Conservation (phyloP, 75 land plant genomes). For the Chamaecyparis obtusa region DNA sequence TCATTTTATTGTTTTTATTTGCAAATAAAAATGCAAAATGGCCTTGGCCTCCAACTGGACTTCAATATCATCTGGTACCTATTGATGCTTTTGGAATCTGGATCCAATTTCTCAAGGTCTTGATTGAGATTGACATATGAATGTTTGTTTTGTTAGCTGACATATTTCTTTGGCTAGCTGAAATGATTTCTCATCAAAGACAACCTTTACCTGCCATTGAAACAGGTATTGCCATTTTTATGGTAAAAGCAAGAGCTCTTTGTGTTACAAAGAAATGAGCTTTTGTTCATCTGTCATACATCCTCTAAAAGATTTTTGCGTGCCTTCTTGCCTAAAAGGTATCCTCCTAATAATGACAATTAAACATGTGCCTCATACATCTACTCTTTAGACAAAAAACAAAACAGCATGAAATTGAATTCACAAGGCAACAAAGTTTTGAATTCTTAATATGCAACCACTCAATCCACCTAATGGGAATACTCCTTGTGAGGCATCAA, state of each 20-base stretch:
- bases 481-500: too few species aligned
- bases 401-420: too few species aligned
- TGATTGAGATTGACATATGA: background rate
- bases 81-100: background rate
- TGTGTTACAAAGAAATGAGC: background rate
- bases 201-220: background rate
- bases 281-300: background rate
- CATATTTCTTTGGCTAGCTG: background rate
- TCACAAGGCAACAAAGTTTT: too few species aligned
- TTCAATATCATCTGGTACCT: background rate
- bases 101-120: background rate
- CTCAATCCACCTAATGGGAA: too few species aligned
- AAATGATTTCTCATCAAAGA: background rate
- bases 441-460: too few species aligned
- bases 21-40: background rate
- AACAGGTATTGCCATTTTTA: background rate
- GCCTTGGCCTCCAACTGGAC: background rate
- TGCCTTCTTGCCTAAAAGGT: background rate
- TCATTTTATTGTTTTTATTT: background rate
- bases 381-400: background rate
- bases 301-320: background rate
- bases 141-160: background rate
- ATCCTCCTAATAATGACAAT: background rate
- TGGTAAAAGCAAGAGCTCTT: background rate
- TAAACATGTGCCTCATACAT: background rate